phyloP scores from a whole-genome alignment of 2,329 filamentous ascomycete species.

The Apiospora koreana region DNA sequence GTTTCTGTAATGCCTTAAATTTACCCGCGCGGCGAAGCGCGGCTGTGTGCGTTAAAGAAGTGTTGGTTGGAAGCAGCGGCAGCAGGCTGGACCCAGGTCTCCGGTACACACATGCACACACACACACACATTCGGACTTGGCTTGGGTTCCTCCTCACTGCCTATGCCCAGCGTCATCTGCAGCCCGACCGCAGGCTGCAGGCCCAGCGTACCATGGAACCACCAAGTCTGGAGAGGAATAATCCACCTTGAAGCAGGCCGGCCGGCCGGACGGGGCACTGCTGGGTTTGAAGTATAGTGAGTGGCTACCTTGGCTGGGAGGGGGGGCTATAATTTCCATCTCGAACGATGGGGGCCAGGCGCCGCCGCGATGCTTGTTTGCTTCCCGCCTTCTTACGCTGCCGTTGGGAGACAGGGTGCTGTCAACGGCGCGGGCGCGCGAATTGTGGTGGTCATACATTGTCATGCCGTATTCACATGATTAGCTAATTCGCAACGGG shows the following conservation, averaged over 20 bases:
- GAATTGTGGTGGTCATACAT: background rate
- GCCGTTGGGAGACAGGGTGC: too few species aligned
- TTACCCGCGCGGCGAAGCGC: constrained; percentile 7
- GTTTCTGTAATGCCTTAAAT: background rate
- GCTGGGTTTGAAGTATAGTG: background rate
- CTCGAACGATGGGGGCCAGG: background rate
- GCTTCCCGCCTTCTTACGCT: background rate
- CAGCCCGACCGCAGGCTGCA: background rate
- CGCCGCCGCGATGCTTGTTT: background rate
- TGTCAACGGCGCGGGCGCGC: background rate
- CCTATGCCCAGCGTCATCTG: background rate
- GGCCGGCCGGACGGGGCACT: background rate
- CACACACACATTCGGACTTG: background rate
- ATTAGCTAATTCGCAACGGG: background rate
- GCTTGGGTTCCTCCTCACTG: background rate
- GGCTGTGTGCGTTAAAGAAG: background rate
- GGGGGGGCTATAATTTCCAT: background rate
- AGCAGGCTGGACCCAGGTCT: background rate
- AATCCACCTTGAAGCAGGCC: background rate
- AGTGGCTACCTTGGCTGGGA: background rate
- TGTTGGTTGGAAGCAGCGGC: background rate
- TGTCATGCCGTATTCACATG: background rate
- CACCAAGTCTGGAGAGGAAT: background rate
- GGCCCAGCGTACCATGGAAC: background rate
- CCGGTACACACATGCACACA: background rate